phyloP scores from a whole-genome alignment of 768 basidiomycete genomes.

The Naganishia vishniacii region DNA sequence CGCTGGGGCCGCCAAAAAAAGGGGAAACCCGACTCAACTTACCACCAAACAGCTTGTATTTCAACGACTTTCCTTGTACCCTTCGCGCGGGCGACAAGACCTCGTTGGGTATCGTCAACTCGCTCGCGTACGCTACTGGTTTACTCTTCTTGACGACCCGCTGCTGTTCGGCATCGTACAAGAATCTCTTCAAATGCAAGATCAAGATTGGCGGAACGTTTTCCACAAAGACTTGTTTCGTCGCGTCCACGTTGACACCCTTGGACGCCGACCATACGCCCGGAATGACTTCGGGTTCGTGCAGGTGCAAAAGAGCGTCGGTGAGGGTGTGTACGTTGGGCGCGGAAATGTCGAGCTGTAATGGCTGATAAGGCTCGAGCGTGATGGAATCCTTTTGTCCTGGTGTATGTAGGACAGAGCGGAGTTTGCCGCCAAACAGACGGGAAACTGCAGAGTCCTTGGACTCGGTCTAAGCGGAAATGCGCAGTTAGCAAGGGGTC shows the following conservation, averaged over 20 bases:
- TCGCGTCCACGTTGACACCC: constrained; percentile 64
- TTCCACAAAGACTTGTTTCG: constrained; percentile 69
- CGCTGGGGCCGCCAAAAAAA: too few species aligned
- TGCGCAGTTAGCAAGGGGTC: background rate
- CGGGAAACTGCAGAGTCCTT: constrained; percentile 80
- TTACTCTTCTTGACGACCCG: constrained; percentile 84
- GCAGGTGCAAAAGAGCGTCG: constrained; percentile 73
- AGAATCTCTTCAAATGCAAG: constrained; percentile 84
- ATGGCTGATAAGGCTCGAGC: constrained; percentile 83
- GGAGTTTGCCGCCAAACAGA: constrained; percentile 89
- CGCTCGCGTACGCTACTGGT: constrained; percentile 68
- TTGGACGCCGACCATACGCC: constrained; percentile 58
- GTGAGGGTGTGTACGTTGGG: constrained; percentile 70
- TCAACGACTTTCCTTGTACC: constrained; percentile 52
- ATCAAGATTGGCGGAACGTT: constrained; percentile 75
- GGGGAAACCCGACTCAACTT: too few species aligned
- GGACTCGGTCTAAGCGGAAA: constrained; percentile 75
- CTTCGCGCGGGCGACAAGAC: constrained; percentile 57
- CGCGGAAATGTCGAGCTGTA: constrained; percentile 81
- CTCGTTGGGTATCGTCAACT: constrained; percentile 69
- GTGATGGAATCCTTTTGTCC: constrained; percentile 75
- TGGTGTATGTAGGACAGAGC: constrained; percentile 73
- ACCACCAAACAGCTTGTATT: constrained; percentile 83
- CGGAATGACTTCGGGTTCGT: constrained; percentile 73
- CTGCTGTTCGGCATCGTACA: constrained; percentile 67